These are phyloP conservation scores for Xylariaceae sp. DNA, from an alignment of 2,329 filamentous ascomycete genomes.

Conservation along the genomic window DNA sequence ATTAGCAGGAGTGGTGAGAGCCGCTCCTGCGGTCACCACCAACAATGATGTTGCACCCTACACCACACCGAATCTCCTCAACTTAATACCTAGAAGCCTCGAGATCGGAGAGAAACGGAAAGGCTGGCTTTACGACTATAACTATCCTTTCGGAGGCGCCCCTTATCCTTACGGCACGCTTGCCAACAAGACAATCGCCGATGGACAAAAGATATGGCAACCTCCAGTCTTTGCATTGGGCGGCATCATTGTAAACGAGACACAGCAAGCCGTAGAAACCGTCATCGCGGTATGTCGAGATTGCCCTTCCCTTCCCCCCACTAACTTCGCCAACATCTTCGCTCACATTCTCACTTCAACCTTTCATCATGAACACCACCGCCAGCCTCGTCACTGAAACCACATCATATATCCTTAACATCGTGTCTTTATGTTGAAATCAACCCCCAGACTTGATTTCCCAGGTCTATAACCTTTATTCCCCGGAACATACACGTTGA, in stretches of 20 bases:
- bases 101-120: conserved; percentile 23
- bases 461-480: too few relatives aligned
- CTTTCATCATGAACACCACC: too few relatives aligned
- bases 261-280: neutral
- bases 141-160: conserved; percentile 21
- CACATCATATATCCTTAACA: too few relatives aligned
- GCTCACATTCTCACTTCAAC: too few relatives aligned
- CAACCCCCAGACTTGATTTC: too few relatives aligned
- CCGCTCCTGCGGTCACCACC: conserved; percentile 3
- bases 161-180: conserved; percentile 18
- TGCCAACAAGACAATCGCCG: conserved; percentile 11
- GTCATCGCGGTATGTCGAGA: conserved; percentile 18
- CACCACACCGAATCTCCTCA: conserved; percentile 6
- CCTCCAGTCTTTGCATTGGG: conserved; percentile 15
- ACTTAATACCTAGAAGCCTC: conserved; percentile 7
- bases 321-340: too few relatives aligned
- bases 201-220: conserved; percentile 2
- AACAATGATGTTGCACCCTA: neutral
- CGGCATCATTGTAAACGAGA: conserved; percentile 16
- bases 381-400: too few relatives aligned
- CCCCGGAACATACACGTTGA: too few relatives aligned
- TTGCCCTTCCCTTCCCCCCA: too few relatives aligned
- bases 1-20: conserved; percentile 15
- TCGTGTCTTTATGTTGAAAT: too few relatives aligned
- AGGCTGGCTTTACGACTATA: conserved; percentile 25